Percentiles rank a stretch among this genome's conserved stretches.
Evolutionary conservation across 768 basidiomycete genomes (phyloP).

Genomic region (Pholiota conissans): DNA sequence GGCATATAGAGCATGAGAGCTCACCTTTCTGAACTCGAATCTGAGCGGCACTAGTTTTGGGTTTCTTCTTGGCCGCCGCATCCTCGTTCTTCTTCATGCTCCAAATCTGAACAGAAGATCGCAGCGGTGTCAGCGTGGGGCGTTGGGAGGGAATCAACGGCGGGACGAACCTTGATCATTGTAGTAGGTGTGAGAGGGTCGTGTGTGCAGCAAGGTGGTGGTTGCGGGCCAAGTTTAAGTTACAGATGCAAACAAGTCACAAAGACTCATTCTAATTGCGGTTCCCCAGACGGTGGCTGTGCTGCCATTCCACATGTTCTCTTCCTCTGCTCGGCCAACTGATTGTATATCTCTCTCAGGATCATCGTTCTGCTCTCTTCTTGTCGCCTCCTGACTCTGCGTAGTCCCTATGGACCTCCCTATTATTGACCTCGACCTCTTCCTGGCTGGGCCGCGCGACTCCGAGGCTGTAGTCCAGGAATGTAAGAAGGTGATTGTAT

Average conservation of each 20-base stretch:
- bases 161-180: slow-evolving; percentile 46
- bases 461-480: slow-evolving; percentile 56
- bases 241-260: slow-evolving; percentile 29
- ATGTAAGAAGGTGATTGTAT: slow-evolving; percentile 57
- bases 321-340: background rate
- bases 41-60: slow-evolving; percentile 97
- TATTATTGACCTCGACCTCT: slow-evolving; percentile 76
- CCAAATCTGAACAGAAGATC: slow-evolving; percentile 74
- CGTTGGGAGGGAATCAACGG: background rate
- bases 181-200: slow-evolving; percentile 28
- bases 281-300: slow-evolving; percentile 24
- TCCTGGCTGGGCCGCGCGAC: slow-evolving; percentile 43
- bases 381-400: slow-evolving; percentile 7
- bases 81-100: slow-evolving; percentile 99
- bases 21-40: slow-evolving; percentile 99
- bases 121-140: slow-evolving; percentile 2
- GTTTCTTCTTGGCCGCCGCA: slow-evolving; percentile 95
- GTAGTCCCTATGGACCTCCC: slow-evolving; percentile 61
- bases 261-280: slow-evolving; percentile 19
- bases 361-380: background rate
- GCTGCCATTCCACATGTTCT: slow-evolving; percentile 12
- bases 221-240: slow-evolving; percentile 23
- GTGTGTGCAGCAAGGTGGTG: slow-evolving; percentile 32
- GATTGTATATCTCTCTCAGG: background rate
- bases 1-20: background rate